These are phyloP conservation scores for Rhinocladiella mackenziei DNA, from an alignment of 2,329 filamentous ascomycete genomes.

Conservation along the genomic window DNA sequence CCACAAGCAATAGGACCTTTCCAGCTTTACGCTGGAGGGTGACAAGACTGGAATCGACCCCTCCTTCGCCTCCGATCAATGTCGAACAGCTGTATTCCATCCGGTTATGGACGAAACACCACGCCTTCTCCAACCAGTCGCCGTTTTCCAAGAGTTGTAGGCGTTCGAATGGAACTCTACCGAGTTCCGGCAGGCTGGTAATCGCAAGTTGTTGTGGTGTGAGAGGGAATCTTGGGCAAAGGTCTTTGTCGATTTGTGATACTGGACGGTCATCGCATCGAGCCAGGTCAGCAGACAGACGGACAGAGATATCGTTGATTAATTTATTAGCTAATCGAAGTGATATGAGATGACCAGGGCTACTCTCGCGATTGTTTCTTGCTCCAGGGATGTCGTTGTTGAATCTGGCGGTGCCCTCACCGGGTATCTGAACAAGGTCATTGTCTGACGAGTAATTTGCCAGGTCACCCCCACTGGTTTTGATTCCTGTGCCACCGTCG, in stretches of 20 bases:
- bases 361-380: too few species aligned
- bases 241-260: not conserved
- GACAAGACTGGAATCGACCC: not conserved
- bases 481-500: not conserved
- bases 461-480: conserved; percentile 12
- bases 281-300: conserved; percentile 4
- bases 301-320: conserved; percentile 7
- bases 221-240: conserved; percentile 15
- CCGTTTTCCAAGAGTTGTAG: conserved; percentile 6
- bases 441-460: conserved; percentile 17
- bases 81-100: conserved; percentile 19
- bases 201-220: conserved; percentile 2
- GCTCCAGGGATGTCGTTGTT: too few species aligned
- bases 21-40: conserved; percentile 17
- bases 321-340: too few species aligned
- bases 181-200: not conserved
- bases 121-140: conserved; percentile 19
- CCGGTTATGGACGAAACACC: conserved; percentile 15
- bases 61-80: conserved; percentile 2
- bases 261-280: not conserved
- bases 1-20: conserved; percentile 12
- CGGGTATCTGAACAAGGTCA: too few species aligned
- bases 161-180: conserved; percentile 11
- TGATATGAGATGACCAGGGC: too few species aligned
- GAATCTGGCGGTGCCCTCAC: conserved; percentile 4